These are phyloP conservation scores for Fonsecaea erecta DNA, from an alignment of 2,329 filamentous ascomycete species.

Conservation along the genomic window DNA sequence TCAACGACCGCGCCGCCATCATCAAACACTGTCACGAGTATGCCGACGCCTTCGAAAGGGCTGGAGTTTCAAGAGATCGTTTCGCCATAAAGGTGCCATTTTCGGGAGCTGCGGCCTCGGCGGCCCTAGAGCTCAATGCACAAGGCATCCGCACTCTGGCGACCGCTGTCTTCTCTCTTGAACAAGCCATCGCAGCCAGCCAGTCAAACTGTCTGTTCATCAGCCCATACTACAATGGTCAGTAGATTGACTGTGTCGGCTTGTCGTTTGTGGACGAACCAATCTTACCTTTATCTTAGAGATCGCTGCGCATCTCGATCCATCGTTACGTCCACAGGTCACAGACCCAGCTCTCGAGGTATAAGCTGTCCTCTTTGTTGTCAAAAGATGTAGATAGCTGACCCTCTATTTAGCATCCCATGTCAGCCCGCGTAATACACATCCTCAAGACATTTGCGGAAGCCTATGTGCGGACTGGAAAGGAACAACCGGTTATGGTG, in stretches of 20 bases:
- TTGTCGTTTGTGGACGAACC: too few relatives aligned
- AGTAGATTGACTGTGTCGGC: not conserved
- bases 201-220: conserved; percentile 65
- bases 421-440: conserved; percentile 12
- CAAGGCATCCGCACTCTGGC: conserved; percentile 63
- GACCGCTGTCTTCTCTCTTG: conserved; percentile 66
- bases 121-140: conserved; percentile 10
- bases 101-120: conserved; percentile 12
- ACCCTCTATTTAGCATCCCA: conserved; percentile 6
- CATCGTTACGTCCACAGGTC: conserved; percentile 7
- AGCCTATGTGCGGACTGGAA: conserved; percentile 5
- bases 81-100: conserved; percentile 22
- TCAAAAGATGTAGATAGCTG: not conserved
- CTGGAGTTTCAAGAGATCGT: conserved; percentile 15
- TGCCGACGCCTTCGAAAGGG: conserved; percentile 3
- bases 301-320: conserved; percentile 10
- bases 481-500: conserved; percentile 12
- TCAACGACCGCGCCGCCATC: conserved; percentile 5
- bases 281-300: conserved; percentile 4
- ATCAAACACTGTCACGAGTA: conserved; percentile 10
- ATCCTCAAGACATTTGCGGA: conserved; percentile 6
- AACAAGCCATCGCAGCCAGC: conserved; percentile 63
- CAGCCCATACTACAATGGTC: conserved; percentile 52
- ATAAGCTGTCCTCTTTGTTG: not conserved
- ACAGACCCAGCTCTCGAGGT: conserved; percentile 17